phyloP scores from a whole-genome alignment of 2,329 filamentous ascomycete genomes.

The Xylariaceae sp. region DNA sequence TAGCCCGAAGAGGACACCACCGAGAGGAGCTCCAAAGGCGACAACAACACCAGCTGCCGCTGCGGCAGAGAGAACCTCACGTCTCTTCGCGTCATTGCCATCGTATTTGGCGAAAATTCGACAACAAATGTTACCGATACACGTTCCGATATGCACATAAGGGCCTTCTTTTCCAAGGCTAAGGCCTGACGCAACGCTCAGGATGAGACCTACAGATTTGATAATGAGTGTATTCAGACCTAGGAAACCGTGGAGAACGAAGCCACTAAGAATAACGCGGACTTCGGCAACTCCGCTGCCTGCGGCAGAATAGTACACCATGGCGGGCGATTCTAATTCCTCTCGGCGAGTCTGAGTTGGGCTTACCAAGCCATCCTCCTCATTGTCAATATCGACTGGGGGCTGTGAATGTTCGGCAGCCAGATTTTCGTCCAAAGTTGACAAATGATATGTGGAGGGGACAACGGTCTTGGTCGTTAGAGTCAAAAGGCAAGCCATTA shows the following conservation, averaged over 20 bases:
- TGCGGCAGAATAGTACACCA: slow-evolving; percentile 94
- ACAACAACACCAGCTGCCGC: slow-evolving; percentile 92
- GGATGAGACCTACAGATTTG: slow-evolving; percentile 81
- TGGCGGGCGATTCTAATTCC: slow-evolving; percentile 60
- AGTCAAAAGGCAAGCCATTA: slow-evolving; percentile 78
- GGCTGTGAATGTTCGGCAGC: slow-evolving; percentile 64
- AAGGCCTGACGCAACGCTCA: slow-evolving; percentile 90
- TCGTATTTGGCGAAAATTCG: slow-evolving; percentile 95
- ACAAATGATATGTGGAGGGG: slow-evolving; percentile 83
- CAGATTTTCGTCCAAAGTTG: slow-evolving; percentile 91
- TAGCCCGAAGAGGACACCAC: slow-evolving; percentile 88
- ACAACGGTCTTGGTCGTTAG: slow-evolving; percentile 93
- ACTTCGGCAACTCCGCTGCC: slow-evolving; percentile 97
- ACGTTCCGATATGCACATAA: slow-evolving; percentile 96
- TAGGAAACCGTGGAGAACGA: slow-evolving; percentile 94
- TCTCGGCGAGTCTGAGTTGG: slow-evolving; percentile 40
- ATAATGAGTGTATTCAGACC: slow-evolving; percentile 85
- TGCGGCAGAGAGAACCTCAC: slow-evolving; percentile 91
- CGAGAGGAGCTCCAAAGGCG: slow-evolving; percentile 86
- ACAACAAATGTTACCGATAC: slow-evolving; percentile 93
- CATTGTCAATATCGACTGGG: slow-evolving; percentile 47
- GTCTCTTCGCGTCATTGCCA: slow-evolving; percentile 88
- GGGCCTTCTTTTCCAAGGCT: slow-evolving; percentile 94
- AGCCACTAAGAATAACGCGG: slow-evolving; percentile 96
- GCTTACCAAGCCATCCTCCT: slow-evolving; percentile 52